Evolutionary conservation across 1,284 basidiomycete genomes (phyloP).

Genomic region (Cronartium quercuum): DNA sequence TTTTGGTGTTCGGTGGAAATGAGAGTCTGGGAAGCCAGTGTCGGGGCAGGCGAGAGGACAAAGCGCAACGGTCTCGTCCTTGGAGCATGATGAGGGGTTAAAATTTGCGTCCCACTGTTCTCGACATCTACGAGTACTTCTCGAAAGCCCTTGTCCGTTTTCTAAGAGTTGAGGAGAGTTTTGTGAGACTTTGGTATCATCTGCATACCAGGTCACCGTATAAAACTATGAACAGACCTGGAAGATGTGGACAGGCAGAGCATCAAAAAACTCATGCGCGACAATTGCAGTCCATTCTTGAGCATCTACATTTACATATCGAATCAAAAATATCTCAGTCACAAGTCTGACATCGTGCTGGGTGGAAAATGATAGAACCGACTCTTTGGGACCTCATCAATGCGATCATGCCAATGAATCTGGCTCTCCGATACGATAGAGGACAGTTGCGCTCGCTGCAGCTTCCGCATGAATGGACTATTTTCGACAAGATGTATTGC

Average conservation of each 20-base stretch:
- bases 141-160: slow-evolving; percentile 63
- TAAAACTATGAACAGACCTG: slow-evolving; percentile 68
- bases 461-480: slow-evolving; percentile 60
- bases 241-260: slow-evolving; percentile 82
- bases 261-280: slow-evolving; percentile 98
- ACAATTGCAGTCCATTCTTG: slow-evolving; percentile 74
- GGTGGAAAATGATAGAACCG: too few relatives aligned
- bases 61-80: slow-evolving; percentile 55
- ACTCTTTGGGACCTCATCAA: slow-evolving; percentile 61
- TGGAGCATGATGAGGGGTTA: too few relatives aligned
- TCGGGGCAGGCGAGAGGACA: slow-evolving; percentile 62
- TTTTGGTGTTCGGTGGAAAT: slow-evolving; percentile 51
- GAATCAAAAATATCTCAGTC: too few relatives aligned
- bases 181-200: not conserved
- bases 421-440: slow-evolving; percentile 41
- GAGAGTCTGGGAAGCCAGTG: slow-evolving; percentile 61
- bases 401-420: slow-evolving; percentile 67
- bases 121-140: slow-evolving; percentile 69
- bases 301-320: slow-evolving; percentile 44
- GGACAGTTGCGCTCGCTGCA: slow-evolving; percentile 61
- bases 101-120: not conserved
- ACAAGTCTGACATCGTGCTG: too few relatives aligned
- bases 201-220: slow-evolving; percentile 43
- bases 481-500: slow-evolving; percentile 72
- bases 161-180: slow-evolving; percentile 24